These are phyloP conservation scores for Rhodotorula sp. DNA, from an alignment of 1,284 basidiomycete genomes.

Conservation along the genomic window DNA sequence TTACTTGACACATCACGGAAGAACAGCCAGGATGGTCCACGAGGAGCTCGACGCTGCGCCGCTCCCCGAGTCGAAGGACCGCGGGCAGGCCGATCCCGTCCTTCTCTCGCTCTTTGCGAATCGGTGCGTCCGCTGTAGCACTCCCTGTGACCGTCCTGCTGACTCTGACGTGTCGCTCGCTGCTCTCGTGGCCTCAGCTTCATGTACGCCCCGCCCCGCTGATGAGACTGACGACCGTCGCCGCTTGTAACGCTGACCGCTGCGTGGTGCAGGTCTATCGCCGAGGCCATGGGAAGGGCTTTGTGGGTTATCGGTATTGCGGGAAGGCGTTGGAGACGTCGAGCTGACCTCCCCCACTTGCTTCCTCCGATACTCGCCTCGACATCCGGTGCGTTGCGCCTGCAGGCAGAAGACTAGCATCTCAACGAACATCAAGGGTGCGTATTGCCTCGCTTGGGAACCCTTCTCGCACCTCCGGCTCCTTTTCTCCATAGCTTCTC, in stretches of 20 bases:
- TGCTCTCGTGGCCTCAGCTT: not conserved
- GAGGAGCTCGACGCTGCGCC: not conserved
- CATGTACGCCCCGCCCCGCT: slow-evolving; percentile 7
- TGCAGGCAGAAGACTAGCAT: slow-evolving; percentile 76
- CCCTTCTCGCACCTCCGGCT: too few species aligned
- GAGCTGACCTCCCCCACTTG: not conserved
- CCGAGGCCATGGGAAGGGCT: slow-evolving; percentile 88
- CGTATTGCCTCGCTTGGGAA: too few species aligned
- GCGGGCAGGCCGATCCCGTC: slow-evolving; percentile 67
- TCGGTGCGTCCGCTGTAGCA: slow-evolving; percentile 84
- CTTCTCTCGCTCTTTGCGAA: slow-evolving; percentile 86
- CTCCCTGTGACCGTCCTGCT: slow-evolving; percentile 47
- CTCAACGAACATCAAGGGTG: slow-evolving; percentile 65
- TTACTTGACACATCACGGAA: too few species aligned
- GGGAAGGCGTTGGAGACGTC: too few species aligned
- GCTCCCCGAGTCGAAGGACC: not conserved
- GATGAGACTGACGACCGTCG: not conserved
- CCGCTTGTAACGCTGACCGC: not conserved
- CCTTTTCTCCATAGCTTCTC: too few species aligned
- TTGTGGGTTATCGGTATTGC: slow-evolving; percentile 26
- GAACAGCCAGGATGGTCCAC: not conserved
- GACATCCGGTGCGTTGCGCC: slow-evolving; percentile 48
- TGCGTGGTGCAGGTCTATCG: slow-evolving; percentile 46
- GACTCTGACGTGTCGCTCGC: not conserved
- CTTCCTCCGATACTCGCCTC: not conserved